Conservation (phyloP, 2,329 filamentous ascomycete species). For the Alternaria tenuissima region DNA sequence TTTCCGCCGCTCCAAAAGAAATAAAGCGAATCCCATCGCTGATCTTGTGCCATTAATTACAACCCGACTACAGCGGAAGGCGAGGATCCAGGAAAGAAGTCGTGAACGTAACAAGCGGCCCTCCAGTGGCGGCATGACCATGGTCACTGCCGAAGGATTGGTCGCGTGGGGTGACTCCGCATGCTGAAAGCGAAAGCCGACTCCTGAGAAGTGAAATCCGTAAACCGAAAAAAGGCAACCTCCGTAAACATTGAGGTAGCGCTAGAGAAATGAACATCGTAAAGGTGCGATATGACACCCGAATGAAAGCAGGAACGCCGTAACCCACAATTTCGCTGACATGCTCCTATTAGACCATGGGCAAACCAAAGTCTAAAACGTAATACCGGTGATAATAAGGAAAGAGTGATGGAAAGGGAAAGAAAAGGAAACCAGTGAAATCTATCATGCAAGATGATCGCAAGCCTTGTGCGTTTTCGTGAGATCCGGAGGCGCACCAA, state of each 20-base stretch:
- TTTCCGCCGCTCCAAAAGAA: conserved; percentile 34
- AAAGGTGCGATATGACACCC: conserved; percentile 36
- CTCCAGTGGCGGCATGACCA: conserved; percentile 15
- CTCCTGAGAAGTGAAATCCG: conserved; percentile 40
- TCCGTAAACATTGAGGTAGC: conserved; percentile 35
- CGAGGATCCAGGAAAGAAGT: conserved; percentile 35
- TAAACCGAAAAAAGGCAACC: conserved; percentile 37
- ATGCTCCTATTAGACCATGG: conserved; percentile 37
- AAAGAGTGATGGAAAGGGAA: conserved; percentile 33
- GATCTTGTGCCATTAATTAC: conserved; percentile 52
- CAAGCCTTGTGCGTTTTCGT: conserved; percentile 48
- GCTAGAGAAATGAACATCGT: conserved; percentile 39
- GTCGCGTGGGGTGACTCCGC: conserved; percentile 27
- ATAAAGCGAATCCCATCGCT: conserved; percentile 38
- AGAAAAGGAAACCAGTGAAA: conserved; percentile 33
- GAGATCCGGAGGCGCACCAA: conserved; percentile 46
- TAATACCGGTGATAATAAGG: conserved; percentile 34
- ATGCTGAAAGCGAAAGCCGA: conserved; percentile 27
- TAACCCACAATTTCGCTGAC: conserved; percentile 46
- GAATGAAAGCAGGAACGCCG: conserved; percentile 38
- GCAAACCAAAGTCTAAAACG: conserved; percentile 45
- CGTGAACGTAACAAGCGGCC: conserved; percentile 34
- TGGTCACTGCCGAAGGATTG: conserved; percentile 13
- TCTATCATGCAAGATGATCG: conserved; percentile 53
- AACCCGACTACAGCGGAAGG: conserved; percentile 41